Base-by-base conservation (phyloP, 2,329 filamentous ascomycete species). In the Colletotrichum noveboracense region DNA sequence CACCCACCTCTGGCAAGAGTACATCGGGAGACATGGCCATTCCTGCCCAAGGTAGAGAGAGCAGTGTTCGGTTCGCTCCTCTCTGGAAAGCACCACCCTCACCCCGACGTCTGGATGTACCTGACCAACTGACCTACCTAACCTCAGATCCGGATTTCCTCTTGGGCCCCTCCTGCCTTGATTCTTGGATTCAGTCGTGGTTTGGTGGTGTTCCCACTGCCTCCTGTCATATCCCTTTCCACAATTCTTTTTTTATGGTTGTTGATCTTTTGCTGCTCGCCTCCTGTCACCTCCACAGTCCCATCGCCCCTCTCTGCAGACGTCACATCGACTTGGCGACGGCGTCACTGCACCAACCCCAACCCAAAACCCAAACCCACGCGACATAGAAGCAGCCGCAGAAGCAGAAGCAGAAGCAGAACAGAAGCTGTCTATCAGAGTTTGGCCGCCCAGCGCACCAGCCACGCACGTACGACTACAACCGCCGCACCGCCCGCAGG, bases 281-380 rank as follows among this genome's bases (percentile, higher is more conserved):
- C 55, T 56, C 24, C 34, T 65, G n/a, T 52, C 21, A 21, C 12
- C 30, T 34, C 26, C 38, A 38, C 32, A 34, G 13, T 34, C 32
- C 16, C 38, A 18, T 56, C 18, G 26, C 43, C 26, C n/a, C 24
- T 34, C 24, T n/a, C 60, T 60, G 52, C 55, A 64, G 64, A 75
- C 73, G 70, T 76, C 70, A 76, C 70, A 52, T 74, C 36, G 58
- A 73, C 64, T 76, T 76, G 64, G 65, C 74, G 28, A 67, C 55
- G 13, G 18, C 60, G 24, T 71, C 48, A 71, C 68, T 36, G 70
- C 48, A 52, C 43, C 43, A 52, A 52, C n/a, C 6, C 43, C 43
- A 24, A 52, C n/a, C 10, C n/a, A 21, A 52, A 52, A 52, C 43
- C 43, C 43, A 52, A 21, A 21, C 43, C 43, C 43, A 52, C 43